These are phyloP conservation scores for Cutaneotrichosporon dermatis DNA, from an alignment of 1,284 basidiomycete species.

Conservation along the genomic window DNA sequence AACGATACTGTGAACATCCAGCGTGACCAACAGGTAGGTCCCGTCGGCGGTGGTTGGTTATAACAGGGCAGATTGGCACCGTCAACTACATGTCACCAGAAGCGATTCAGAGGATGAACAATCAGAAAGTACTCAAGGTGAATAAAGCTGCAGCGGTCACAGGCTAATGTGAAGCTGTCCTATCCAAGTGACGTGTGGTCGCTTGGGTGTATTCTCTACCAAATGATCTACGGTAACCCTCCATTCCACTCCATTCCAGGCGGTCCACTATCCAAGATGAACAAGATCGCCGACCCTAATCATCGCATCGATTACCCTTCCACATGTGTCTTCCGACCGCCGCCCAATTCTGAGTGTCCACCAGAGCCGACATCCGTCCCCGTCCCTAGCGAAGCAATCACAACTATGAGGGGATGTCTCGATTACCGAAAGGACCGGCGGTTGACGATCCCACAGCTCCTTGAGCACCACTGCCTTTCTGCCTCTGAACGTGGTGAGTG, in stretches of 20 bases:
- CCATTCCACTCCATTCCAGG: constrained; percentile 84
- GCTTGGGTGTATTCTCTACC: constrained; percentile 90
- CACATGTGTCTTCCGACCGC: background rate
- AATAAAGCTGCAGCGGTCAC: constrained; percentile 3
- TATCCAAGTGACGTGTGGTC: constrained; percentile 94
- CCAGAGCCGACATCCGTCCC: constrained; percentile 21
- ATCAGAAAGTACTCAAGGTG: constrained; percentile 48
- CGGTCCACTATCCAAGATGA: constrained; percentile 57
- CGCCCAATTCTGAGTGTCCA: too few relatives aligned
- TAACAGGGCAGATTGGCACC: constrained; percentile 66
- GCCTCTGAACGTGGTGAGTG: too few relatives aligned
- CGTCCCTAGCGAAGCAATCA: constrained; percentile 51
- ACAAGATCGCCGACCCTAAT: constrained; percentile 52
- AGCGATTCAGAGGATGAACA: constrained; percentile 63
- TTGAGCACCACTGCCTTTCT: constrained; percentile 50
- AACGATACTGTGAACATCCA: constrained; percentile 97
- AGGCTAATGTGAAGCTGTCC: constrained; percentile 25
- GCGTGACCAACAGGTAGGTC: constrained; percentile 75
- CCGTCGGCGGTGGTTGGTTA: background rate
- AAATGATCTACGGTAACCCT: constrained; percentile 89
- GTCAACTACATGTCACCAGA: constrained; percentile 97
- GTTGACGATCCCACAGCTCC: constrained; percentile 52
- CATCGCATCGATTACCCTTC: constrained; percentile 52
- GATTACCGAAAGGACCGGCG: constrained; percentile 51
- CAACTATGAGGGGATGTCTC: constrained; percentile 53